Evolutionary conservation across 2,329 filamentous ascomycete genomes (phyloP), one percentile per base, ranked within the genome.

Genomic region (Talaromyces pinophilus): DNA sequence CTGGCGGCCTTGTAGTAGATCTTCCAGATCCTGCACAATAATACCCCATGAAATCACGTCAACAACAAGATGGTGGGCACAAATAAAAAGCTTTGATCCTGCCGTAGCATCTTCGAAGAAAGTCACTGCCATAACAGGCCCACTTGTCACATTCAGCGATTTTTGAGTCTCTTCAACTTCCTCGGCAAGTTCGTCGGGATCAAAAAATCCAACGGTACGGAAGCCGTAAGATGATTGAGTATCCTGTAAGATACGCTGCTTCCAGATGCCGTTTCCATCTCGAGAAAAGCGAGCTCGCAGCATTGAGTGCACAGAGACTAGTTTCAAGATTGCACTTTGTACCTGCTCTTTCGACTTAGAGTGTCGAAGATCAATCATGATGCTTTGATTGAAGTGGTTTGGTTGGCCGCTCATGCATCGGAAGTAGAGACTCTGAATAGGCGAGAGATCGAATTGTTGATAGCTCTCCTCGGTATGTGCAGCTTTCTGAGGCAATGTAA

Each of bases 1-100:
- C 2, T 7, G 33, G 19, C 57, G 54, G 28, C 44, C 57, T 22
- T 64, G 30, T 13, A 65, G 61, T 10, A 67, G 22, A 30, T 70
- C 67, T 54, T 72, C 70, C 11, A 72, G 46, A 44, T 72, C 71
- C 28, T 71, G 70, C 6, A 72, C 62, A 35, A 72, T 70, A 48
- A 72, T 67, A 7, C 67, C 62, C 71, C 71, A 72, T 22, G 71
- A 72, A 17, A 72, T 68, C 17, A 72, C 68, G 50, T 72, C 70
- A 59, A 72, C 63, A 5, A 72, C 64, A 19, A 72, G 65, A 46
- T 72, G 71, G 55, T 72, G 71, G 48, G 62, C 68, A 19, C 62
- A 67, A 5, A 72, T 65, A 19, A 69, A 71, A 40, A 71, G 54
- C 5, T 60, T 50, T 8, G 42, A 59, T 17, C 54, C 33, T 10